Evolutionary conservation across 1,139 yeast species (phyloP).

Genomic region (Pichia sp.): DNA sequence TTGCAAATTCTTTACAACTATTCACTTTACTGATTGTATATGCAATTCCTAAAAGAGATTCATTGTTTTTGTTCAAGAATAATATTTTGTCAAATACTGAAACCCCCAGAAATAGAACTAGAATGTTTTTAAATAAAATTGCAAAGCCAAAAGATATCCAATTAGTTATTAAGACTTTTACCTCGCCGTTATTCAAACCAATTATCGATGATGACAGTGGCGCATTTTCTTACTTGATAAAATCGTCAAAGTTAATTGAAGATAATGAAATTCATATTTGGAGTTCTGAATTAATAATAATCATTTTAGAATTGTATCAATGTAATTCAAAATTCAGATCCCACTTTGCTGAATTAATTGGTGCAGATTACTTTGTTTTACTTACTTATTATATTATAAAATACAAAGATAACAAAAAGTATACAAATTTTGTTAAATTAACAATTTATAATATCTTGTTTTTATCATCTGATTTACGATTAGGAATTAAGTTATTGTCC

Average conservation of each 20-base stretch:
- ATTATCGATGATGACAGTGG: constrained; percentile 16
- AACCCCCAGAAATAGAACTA: constrained; percentile 36
- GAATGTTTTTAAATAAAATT: constrained; percentile 47
- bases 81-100: constrained; percentile 26
- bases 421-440: constrained; percentile 49
- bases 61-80: constrained; percentile 38
- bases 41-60: constrained; percentile 51
- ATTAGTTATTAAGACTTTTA: constrained; percentile 41
- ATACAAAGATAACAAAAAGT: constrained; percentile 36
- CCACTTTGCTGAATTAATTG: constrained; percentile 40
- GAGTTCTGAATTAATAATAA: constrained; percentile 50
- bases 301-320: constrained; percentile 74
- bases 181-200: constrained; percentile 44
- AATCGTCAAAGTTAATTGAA: constrained; percentile 21
- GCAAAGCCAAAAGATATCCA: constrained; percentile 48
- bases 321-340: constrained; percentile 53
- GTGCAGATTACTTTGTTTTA: constrained; percentile 49
- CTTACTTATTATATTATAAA: constrained; percentile 53
- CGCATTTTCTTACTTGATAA: constrained; percentile 23
- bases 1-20: constrained; percentile 55
- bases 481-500: constrained; percentile 37
- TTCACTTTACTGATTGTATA: constrained; percentile 57
- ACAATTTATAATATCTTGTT: constrained; percentile 56
- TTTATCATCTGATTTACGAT: constrained; percentile 45
- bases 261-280: constrained; percentile 39